Conservation (phyloP, 345 rosid species). For the Hibiscus syriacus region DNA sequence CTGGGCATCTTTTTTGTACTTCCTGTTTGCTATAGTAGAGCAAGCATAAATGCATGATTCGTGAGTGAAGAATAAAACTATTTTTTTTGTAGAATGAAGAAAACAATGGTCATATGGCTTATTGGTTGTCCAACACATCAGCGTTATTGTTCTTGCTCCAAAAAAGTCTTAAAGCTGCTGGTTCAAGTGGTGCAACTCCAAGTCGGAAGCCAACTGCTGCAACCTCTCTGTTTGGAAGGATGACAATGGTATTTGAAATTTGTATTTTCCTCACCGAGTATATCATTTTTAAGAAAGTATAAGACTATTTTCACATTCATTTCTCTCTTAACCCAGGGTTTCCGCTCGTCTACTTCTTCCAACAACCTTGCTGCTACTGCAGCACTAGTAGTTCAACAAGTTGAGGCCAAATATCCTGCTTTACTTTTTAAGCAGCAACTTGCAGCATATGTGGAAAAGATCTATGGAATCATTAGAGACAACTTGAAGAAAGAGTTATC, state of each 20-base stretch:
- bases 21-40: neutral
- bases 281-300: slow-evolving; percentile 1
- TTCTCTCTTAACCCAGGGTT: slow-evolving; percentile 50
- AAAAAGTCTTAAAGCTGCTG: slow-evolving; percentile 66
- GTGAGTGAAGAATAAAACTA: neutral
- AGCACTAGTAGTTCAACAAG: slow-evolving; percentile 73
- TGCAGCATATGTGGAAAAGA: slow-evolving; percentile 95
- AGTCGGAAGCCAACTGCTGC: slow-evolving; percentile 64
- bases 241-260: slow-evolving; percentile 66
- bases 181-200: slow-evolving; percentile 48
- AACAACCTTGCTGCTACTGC: slow-evolving; percentile 71
- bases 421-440: slow-evolving; percentile 97
- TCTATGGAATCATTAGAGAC: slow-evolving; percentile 93
- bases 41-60: neutral
- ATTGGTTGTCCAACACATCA: slow-evolving; percentile 94
- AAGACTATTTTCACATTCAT: slow-evolving; percentile 1
- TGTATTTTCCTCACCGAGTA: neutral
- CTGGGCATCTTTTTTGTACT: neutral
- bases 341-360: slow-evolving; percentile 78
- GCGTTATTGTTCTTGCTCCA: slow-evolving; percentile 82
- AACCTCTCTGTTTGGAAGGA: slow-evolving; percentile 89
- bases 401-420: slow-evolving; percentile 97
- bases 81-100: slow-evolving; percentile 65
- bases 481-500: slow-evolving; percentile 89
- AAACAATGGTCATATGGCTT: slow-evolving; percentile 86